Evolutionary conservation across 2,329 filamentous ascomycete genomes (phyloP), one percentile per base, ranked within the genome.

Genomic region (Arthrobotrys iridis): DNA sequence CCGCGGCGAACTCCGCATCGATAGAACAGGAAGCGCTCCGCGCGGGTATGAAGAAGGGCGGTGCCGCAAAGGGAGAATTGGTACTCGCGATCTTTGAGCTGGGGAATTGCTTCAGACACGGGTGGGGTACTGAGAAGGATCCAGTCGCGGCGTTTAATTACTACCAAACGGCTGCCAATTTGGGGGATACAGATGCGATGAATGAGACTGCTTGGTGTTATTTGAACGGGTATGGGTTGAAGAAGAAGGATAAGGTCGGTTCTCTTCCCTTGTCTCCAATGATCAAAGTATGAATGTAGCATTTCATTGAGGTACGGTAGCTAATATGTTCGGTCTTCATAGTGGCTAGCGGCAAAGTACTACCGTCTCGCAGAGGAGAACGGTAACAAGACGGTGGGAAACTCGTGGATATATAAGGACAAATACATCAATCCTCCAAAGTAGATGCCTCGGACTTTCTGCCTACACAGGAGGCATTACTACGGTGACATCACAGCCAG

Each of bases 401-500:
- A 98, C 84, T 91, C 92, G 79, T 99, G 95, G 94, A 97, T 98
- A 81, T 97, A 94, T 93, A 98, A 98, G 82, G 93, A 96, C 77
- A 98, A 98, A 84, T 97, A 98, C 84, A 87, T 78, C 75, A 77
- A 78, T 85, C 77, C 85, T 85, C 18, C 85, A 85, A 80, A 76
- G 35, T 77, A 79, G 78, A 62, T 30, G 40, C 20, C 40, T 48
- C 22, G 43, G 62, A 58, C 30, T 22, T 37, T 24, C 28, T 18
- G 10, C 11, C 18, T 18, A 5, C 13, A 37, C n/a, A n/a, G n/a
- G n/a, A n/a, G n/a, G n/a, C n/a, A n/a, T n/a, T n/a, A n/a, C n/a
- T n/a, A n/a, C n/a, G n/a, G n/a, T n/a, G n/a, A n/a, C n/a, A n/a
- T n/a, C n/a, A n/a, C n/a, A n/a, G n/a, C n/a, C n/a, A n/a, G n/a